A percentile compares a stretch with the other conserved stretches of the same genome.
Conservation (phyloP, 169 alveolate species). For the Eimeria tenella region DNA sequence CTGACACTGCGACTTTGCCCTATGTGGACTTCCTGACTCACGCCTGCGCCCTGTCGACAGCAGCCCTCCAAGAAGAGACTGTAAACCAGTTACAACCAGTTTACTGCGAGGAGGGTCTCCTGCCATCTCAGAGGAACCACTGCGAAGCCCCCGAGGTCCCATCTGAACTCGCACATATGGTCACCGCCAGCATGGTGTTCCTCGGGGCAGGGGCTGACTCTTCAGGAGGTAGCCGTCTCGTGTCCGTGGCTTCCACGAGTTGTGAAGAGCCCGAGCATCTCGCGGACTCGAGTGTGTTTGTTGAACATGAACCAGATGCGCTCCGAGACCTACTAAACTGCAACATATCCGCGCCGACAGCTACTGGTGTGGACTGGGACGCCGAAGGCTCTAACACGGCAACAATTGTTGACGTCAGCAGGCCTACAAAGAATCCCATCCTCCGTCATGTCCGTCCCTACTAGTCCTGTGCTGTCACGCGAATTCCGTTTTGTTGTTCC, state of each 20-base stretch:
- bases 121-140: neutral
- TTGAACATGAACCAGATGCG: conserved; percentile 46
- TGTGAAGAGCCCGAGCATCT: conserved; percentile 56
- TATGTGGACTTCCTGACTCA: conserved; percentile 36
- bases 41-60: conserved; percentile 13
- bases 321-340: conserved; percentile 72
- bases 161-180: neutral
- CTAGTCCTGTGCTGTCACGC: no score
- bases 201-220: conserved; percentile 55
- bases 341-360: conserved; percentile 29
- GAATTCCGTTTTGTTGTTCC: no score
- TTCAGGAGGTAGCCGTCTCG: conserved; percentile 53
- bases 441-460: neutral
- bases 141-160: neutral
- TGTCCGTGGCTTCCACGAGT: conserved; percentile 64
- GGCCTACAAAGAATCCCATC: conserved; percentile 53
- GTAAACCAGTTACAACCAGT: neutral
- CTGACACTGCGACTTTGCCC: neutral
- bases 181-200: conserved; percentile 8
- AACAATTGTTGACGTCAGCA: conserved; percentile 63
- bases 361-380: conserved; percentile 62
- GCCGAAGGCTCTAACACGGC: conserved; percentile 35
- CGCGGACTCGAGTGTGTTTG: neutral
- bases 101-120: conserved; percentile 13
- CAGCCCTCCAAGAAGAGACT: conserved; percentile 7